Evolutionary conservation across 169 alveolate genomes (phyloP).

Genomic region (Neospora caninum): DNA sequence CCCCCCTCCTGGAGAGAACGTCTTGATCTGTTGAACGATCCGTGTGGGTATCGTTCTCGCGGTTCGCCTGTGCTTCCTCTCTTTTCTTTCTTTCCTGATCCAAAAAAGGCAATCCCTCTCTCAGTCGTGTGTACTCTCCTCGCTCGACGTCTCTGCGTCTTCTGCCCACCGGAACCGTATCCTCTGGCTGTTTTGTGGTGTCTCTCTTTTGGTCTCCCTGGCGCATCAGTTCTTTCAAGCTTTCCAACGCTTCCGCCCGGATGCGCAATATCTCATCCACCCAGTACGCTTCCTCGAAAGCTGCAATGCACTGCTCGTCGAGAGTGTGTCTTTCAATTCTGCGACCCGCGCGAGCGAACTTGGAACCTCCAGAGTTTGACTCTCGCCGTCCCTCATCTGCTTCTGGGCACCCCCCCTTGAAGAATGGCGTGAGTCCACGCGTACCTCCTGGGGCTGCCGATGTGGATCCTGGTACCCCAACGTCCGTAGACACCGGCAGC

Average conservation of each 20-base stretch:
- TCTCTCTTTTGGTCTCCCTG: no score
- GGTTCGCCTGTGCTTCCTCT: neutral
- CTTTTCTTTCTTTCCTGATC: neutral
- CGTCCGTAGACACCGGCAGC: no score
- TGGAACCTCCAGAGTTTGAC: neutral
- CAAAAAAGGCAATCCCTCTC: neutral
- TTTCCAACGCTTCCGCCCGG: neutral
- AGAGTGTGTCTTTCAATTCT: neutral
- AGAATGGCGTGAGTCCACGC: no score
- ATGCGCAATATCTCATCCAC: neutral
- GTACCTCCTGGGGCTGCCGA: no score
- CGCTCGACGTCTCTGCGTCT: neutral
- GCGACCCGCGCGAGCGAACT: neutral
- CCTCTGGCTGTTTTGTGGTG: no score
- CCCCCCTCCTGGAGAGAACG: no score
- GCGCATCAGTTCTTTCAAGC: neutral
- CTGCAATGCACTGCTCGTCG: neutral
- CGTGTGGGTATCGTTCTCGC: no score
- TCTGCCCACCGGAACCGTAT: no score
- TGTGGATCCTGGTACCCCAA: no score
- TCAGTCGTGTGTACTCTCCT: neutral
- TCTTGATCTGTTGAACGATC: no score
- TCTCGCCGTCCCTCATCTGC: no score
- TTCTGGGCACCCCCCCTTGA: no score
- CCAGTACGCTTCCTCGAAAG: conserved; percentile 24